Base-by-base conservation (phyloP, 768 basidiomycete species). In the Fomitopsis serialis region DNA sequence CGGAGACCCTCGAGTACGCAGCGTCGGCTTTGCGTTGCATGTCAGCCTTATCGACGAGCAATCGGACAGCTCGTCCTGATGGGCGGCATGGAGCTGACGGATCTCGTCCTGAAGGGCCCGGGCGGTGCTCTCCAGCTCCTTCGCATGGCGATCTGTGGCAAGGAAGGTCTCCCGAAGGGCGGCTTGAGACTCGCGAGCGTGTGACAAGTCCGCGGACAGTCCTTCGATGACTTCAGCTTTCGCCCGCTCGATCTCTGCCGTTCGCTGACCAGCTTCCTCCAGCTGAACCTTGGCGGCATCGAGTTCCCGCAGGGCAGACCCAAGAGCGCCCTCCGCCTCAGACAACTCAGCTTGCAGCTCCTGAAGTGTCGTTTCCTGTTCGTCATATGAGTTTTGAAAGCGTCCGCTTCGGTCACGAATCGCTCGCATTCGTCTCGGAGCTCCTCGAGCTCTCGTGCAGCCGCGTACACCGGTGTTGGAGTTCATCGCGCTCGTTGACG, bases 81-180 rank as follows among this genome's bases (percentile, higher is more conserved):
- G 35, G 3, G 19, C 34, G 19, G 34, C 48, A 21, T 34, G 48
- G 9, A 40, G 19, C 10, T 40, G n/a, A 7, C 15, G 21, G 22
- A 49, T 7, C 48, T 49, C 48, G 21, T 37, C 15, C 35, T 49
- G 32, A 12, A 22, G 48, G 6, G 21, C 21, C 21, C 36, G 48
- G 13, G 25, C 34, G 21, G 34, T 23, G 12, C n/a, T 34, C 36
- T 49, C 48, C 4, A 49, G 48, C 19, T 36, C 36, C 36, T 49
- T 49, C 12, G 48, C 48, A 29, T 49, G 48, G 6, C 35, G 48
- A 21, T 49, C 48, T 6, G 35, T 49, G 22, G 35, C 48, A 32
- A 37, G 36, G 48, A 49, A 49, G 2, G 48, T 37, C 48, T 49
- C 48, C 24, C 34, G 29, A 29, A 49, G 34, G 22, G 48, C 48